Percentiles rank a stretch among this genome's conserved stretches.
Evolutionary conservation across 140 eudicot genomes (phyloP).

Genomic region (Anethum foeniculum): DNA sequence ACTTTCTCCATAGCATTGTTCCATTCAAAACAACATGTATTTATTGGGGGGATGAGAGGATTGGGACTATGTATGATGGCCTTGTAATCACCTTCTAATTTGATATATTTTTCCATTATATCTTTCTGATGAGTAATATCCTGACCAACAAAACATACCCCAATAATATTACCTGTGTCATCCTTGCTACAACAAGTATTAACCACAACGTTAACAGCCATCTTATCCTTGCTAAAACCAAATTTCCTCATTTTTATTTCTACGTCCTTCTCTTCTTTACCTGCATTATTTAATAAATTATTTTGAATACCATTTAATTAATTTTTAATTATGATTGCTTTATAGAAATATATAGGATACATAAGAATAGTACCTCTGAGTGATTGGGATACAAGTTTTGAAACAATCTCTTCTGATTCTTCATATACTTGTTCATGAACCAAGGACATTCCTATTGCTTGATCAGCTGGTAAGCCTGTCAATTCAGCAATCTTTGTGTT

Average conservation of each 20-base stretch:
- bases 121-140: conserved; percentile 81
- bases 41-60: conserved; percentile 90
- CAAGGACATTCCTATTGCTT: conserved; percentile 91
- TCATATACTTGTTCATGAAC: conserved; percentile 62
- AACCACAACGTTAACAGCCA: conserved; percentile 68
- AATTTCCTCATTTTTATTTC: conserved; percentile 78
- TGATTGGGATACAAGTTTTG: conserved; percentile 60
- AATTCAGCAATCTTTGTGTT: conserved; percentile 85
- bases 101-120: conserved; percentile 79
- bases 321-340: no score
- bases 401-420: conserved; percentile 65
- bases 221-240: conserved; percentile 34
- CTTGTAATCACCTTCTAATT: conserved; percentile 85
- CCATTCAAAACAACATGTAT: conserved; percentile 91
- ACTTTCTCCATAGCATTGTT: conserved; percentile 91
- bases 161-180: conserved; percentile 52
- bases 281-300: conserved; percentile 25
- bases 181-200: conserved; percentile 96
- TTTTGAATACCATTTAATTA: no score
- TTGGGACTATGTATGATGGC: conserved; percentile 83
- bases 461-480: conserved; percentile 67
- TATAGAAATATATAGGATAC: background rate
- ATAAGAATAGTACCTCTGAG: conserved; percentile 45
- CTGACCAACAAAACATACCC: conserved; percentile 93
- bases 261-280: conserved; percentile 87